These are phyloP conservation scores for Conticribra guillardii DNA, from an alignment of 108 stramenopile genomes.

Conservation along the genomic window DNA sequence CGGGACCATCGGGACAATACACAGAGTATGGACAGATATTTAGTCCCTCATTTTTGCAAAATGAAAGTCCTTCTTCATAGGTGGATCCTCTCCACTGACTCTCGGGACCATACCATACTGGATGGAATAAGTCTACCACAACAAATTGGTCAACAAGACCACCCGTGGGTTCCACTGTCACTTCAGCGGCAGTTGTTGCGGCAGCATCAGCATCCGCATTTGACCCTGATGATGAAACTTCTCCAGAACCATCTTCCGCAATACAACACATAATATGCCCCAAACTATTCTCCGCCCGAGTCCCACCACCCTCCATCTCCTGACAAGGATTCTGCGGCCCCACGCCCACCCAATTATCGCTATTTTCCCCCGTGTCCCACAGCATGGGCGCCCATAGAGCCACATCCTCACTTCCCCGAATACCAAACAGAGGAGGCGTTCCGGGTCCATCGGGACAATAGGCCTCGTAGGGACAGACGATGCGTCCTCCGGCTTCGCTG, in stretches of 20 bases:
- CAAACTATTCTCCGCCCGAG: not conserved
- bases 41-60: not conserved
- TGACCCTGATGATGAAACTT: no score
- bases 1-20: not conserved
- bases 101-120: not conserved
- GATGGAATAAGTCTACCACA: not conserved
- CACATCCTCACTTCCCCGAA: not conserved
- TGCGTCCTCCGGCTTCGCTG: not conserved
- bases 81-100: not conserved
- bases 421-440: not conserved
- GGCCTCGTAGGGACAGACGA: conserved; percentile 10
- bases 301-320: not conserved
- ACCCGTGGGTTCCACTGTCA: no score
- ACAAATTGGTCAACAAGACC: not conserved
- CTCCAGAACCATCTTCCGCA: not conserved
- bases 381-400: conserved; percentile 9
- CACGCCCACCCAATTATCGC: not conserved
- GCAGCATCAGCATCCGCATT: no score
- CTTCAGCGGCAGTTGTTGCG: no score
- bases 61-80: not conserved
- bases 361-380: not conserved
- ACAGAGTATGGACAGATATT: not conserved
- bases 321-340: not conserved
- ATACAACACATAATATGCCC: no score
- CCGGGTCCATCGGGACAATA: conserved; percentile 16